Evolutionary conservation across 352 stramenopile species (phyloP), one percentile per base, ranked within the genome.

Genomic region (Phytopythium oedochilum): DNA sequence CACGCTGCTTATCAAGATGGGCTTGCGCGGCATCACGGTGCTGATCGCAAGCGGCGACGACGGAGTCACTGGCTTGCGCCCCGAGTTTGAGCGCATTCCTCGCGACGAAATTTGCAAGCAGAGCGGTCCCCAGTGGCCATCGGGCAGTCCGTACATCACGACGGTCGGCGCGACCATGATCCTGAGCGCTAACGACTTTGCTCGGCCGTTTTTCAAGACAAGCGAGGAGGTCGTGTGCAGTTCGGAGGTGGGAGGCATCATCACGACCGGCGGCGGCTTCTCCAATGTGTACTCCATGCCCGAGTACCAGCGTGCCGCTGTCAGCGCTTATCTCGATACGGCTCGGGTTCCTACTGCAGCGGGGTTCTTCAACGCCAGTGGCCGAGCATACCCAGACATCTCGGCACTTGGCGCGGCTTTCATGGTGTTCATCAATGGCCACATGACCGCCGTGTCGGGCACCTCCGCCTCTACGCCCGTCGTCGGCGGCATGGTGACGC

Each of bases 341-440:
- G 59, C 66, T 25, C 67, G 75, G 20, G 72, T 85, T n/a, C 85
- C 82, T 1, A 73, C 51, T 0, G 54, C 59, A 0, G 38, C 57
- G 25, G 75, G 61, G 0, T 93, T 88, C 62, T 97, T 96, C 59
- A 96, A 96, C 45, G 59, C 61, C 17, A 83, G 69, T 40, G 91
- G 92, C 5, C 77, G 92, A 34, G 92, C 79, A 3, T 98, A 96
- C 52, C 92, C 92, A 5, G 92, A 98, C 61, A 75, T 98, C 12
- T 67, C 89, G 0, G 81, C 88, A 7, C 57, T 96, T 1, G 92
- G 88, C 8, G 66, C 74, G 9, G 51, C 66, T 15, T 97, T 88
- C 62, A 59, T 73, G 25, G 83, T 93, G 22, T 73, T 77, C 29
- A 74, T 93, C 43, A 67, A 86, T 45, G 76, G 67, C 0, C 57